These are phyloP conservation scores for Hemileccinum impolitum DNA, from an alignment of 768 basidiomycete species.

Conservation along the genomic window DNA sequence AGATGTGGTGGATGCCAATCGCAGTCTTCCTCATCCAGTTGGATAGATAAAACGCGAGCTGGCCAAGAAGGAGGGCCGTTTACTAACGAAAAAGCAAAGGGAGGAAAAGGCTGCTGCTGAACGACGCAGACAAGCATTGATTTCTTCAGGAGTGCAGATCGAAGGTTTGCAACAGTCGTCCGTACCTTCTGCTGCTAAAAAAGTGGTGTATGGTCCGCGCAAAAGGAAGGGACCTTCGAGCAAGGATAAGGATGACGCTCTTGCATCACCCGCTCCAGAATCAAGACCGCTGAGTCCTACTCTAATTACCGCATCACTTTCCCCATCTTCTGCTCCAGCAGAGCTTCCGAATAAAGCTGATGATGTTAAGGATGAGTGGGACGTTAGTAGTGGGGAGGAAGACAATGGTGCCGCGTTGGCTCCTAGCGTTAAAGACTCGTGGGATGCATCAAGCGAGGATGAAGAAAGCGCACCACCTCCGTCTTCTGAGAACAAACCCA, in stretches of 20 bases:
- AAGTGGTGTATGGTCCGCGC: constrained; percentile 77
- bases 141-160: constrained; percentile 85
- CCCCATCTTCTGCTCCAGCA: constrained; percentile 26
- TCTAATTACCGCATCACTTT: constrained; percentile 21
- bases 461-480: constrained; percentile 37
- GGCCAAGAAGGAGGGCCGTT: constrained; percentile 89
- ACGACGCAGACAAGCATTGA: constrained; percentile 83
- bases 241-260: constrained; percentile 38
- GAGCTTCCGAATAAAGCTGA: constrained; percentile 23
- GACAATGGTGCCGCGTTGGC: constrained; percentile 26
- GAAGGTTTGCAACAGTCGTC: constrained; percentile 76
- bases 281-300: constrained; percentile 49
- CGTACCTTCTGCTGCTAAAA: constrained; percentile 48
- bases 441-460: constrained; percentile 67
- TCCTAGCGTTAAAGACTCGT: constrained; percentile 48
- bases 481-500: constrained; percentile 14
- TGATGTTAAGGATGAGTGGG: constrained; percentile 53
- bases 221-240: constrained; percentile 67
- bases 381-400: constrained; percentile 45
- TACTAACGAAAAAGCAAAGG: constrained; percentile 97
- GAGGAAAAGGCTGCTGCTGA: constrained; percentile 90
- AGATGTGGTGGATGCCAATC: not conserved
- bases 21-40: not conserved
- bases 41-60: constrained; percentile 80
- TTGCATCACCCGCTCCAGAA: constrained; percentile 47